These are phyloP conservation scores for Yarrowia yakushimensis DNA, from an alignment of 805 yeast species.

Conservation along the genomic window DNA sequence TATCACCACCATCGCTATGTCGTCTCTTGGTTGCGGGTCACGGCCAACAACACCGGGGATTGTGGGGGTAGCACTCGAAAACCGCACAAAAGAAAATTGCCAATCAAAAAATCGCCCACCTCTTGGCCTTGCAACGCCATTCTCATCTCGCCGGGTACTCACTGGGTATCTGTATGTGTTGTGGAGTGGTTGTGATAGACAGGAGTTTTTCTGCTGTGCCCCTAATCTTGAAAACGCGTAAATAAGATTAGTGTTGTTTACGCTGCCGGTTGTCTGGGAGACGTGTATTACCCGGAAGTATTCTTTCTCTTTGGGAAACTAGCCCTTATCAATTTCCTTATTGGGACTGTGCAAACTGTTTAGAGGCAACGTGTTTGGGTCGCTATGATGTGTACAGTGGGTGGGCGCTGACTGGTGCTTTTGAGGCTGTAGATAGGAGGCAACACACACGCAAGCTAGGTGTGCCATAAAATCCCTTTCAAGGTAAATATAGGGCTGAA, in stretches of 20 bases:
- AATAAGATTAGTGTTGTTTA: constrained; percentile 24
- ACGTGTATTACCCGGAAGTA: constrained; percentile 24
- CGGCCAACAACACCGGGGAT: background rate
- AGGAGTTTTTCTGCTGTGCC: constrained; percentile 21
- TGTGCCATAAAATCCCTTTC: no score
- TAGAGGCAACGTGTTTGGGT: constrained; percentile 19
- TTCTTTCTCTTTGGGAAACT: background rate
- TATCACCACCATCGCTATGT: background rate
- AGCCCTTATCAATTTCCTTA: background rate
- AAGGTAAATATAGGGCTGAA: no score
- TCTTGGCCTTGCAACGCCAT: background rate
- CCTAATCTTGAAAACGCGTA: constrained; percentile 25
- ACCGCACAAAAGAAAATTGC: background rate
- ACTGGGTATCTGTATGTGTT: constrained; percentile 25
- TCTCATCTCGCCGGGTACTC: background rate
- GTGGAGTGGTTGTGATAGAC: constrained; percentile 25
- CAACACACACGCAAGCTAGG: no score
- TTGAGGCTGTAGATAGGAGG: no score
- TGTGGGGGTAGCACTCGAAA: background rate
- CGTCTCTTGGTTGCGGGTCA: background rate
- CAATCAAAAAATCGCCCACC: background rate
- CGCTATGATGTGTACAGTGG: background rate
- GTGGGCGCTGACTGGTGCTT: background rate
- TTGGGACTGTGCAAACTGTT: background rate
- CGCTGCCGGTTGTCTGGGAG: constrained; percentile 25